Evolutionary conservation across 1,139 yeast species (phyloP).

Genomic region (Yamadazyma atlantica): DNA sequence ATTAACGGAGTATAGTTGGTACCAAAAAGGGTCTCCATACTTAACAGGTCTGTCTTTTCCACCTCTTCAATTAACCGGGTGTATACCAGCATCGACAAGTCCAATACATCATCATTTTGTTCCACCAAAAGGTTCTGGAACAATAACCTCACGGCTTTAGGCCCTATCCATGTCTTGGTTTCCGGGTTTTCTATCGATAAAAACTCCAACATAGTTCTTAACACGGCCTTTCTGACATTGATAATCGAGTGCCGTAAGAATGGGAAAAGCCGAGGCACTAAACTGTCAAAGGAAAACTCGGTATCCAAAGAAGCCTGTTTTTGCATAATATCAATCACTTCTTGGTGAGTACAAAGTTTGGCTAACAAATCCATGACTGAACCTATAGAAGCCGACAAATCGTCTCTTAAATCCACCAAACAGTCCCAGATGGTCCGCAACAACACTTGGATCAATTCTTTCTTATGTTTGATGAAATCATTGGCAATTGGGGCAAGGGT

Average conservation of each 20-base stretch:
- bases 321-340: constrained; percentile 72
- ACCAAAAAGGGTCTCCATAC: constrained; percentile 49
- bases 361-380: constrained; percentile 94
- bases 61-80: constrained; percentile 53
- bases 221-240: constrained; percentile 85
- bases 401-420: constrained; percentile 81
- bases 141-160: constrained; percentile 67
- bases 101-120: constrained; percentile 73
- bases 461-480: constrained; percentile 70
- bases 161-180: constrained; percentile 77
- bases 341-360: constrained; percentile 77
- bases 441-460: constrained; percentile 60
- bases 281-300: constrained; percentile 56
- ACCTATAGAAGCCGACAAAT: constrained; percentile 91
- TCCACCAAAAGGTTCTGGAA: constrained; percentile 89
- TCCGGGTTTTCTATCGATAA: constrained; percentile 63
- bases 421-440: constrained; percentile 87
- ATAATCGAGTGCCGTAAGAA: constrained; percentile 92
- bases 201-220: constrained; percentile 79
- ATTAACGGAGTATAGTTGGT: constrained; percentile 63
- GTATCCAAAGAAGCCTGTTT: constrained; percentile 56
- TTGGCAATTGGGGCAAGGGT: constrained; percentile 86
- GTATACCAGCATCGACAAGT: constrained; percentile 66
- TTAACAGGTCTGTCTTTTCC: constrained; percentile 20
- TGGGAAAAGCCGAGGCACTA: constrained; percentile 92